Base-by-base conservation (phyloP, 225 moss, liverwort and hornwort species). In the Sphagnum tenellum region DNA sequence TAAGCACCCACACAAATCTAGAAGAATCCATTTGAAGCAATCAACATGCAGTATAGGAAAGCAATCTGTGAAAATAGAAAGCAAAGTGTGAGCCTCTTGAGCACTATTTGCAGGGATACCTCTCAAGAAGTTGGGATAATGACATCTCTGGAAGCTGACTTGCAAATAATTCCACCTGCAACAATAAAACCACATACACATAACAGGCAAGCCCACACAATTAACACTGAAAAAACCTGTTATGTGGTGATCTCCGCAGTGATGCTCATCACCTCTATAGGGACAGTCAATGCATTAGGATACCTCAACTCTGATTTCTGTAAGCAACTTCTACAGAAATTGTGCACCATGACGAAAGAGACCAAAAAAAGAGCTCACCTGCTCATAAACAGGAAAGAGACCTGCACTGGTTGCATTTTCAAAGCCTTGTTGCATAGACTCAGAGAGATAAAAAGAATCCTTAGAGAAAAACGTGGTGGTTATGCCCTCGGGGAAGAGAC, bases 321-420 rank as follows among this genome's bases (percentile, higher is more conserved):
- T 29, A 29, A 1, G 29, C 29, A 29, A 29, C 29, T 29, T 29
- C 1, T 29, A 29, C 29, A 1, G 29, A 29, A 29, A 29, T 29
- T 29, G 29, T 29, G 1, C 29, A 29, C 1, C 29, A 29, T 29
- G 29, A 29, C 0, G 29, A 29, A 29, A 29, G 29, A 29, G 29
- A 29, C 29, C 29, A 69, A 50, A 55, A 47, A 64, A 8, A 49
- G 5, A 9, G 10, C 53, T 7, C 8, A 83, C 94, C 87, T 98
- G 98, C 74, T 93, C 98, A 79, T 77, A 98, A 50, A 98, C 93
- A 49, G 98, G 98, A 64, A 98, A 98, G 7, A 98, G 84, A 66
- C 98, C 98, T 55, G 90, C 89, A 8, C 90, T 88, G 51, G 78
- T 73, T 13, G 98, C 76, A 64, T 83, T 87, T 71, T 89, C 79